phyloP scores from a whole-genome alignment of 768 basidiomycete genomes.

The Austroboletus eburneus region DNA sequence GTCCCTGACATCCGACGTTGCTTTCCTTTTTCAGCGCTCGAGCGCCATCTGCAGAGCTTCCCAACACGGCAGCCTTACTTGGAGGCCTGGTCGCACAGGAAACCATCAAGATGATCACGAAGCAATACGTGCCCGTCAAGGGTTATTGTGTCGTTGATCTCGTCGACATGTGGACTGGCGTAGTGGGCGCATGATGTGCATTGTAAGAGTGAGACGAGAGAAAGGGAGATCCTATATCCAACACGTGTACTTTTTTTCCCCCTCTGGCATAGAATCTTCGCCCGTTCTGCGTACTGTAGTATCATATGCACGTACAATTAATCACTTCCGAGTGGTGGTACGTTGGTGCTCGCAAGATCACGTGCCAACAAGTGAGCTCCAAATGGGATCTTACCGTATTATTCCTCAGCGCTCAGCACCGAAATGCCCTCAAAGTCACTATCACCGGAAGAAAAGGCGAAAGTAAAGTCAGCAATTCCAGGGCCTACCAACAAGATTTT shows the following conservation, averaged over 20 bases:
- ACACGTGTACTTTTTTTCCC: no score
- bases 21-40: conserved; percentile 50
- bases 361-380: no score
- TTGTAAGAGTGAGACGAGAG: no score
- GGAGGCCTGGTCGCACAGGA: conserved; percentile 96
- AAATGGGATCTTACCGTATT: no score
- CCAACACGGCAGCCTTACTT: conserved; percentile 89
- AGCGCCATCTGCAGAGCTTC: conserved; percentile 78
- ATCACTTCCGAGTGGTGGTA: no score
- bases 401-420: no score
- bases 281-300: no score
- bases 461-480: conserved; percentile 63
- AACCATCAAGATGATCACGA: conserved; percentile 94
- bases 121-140: conserved; percentile 89
- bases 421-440: conserved; percentile 74
- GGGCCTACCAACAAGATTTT: conserved; percentile 65
- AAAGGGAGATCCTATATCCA: no score
- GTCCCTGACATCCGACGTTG: conserved; percentile 2
- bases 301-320: no score
- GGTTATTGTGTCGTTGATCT: conserved; percentile 85
- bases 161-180: conserved; percentile 72
- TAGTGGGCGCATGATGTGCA: conserved; percentile 31
- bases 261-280: no score
- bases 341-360: no score
- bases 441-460: conserved; percentile 69